phyloP scores from a whole-genome alignment of 306 rosid species.

The Trifolium pratense region DNA sequence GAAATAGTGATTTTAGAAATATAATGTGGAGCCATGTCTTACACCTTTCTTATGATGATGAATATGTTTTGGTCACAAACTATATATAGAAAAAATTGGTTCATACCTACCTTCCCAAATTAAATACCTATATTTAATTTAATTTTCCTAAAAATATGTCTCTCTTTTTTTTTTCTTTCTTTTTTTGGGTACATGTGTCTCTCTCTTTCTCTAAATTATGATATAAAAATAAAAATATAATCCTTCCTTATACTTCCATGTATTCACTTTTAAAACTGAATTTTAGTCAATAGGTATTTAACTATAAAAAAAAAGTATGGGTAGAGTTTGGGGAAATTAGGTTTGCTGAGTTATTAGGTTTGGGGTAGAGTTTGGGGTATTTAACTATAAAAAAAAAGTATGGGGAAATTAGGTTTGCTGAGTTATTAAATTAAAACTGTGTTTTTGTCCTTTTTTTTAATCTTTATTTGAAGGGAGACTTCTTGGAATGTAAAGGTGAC shows the following conservation, averaged over 20 bases:
- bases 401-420: conserved; percentile 12
- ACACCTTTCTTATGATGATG: not conserved
- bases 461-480: not conserved
- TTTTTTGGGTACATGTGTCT: too few species aligned
- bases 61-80: not conserved
- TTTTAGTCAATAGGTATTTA: too few species aligned
- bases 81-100: not conserved
- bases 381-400: too few species aligned
- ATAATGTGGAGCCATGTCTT: conserved; percentile 36
- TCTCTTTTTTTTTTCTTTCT: too few species aligned
- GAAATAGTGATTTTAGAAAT: not conserved
- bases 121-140: not conserved
- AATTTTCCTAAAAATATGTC: not conserved
- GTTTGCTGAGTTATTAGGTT: too few species aligned
- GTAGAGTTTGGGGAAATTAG: too few species aligned
- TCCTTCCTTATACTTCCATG: too few species aligned
- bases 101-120: conserved; percentile 1
- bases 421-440: not conserved
- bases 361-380: too few species aligned
- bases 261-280: too few species aligned
- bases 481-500: conserved; percentile 1
- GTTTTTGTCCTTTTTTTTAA: not conserved
- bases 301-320: too few species aligned
- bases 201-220: not conserved
- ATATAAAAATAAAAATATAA: too few species aligned